Conservation (phyloP, 805 yeast species). For the Barnettozyma populi region DNA sequence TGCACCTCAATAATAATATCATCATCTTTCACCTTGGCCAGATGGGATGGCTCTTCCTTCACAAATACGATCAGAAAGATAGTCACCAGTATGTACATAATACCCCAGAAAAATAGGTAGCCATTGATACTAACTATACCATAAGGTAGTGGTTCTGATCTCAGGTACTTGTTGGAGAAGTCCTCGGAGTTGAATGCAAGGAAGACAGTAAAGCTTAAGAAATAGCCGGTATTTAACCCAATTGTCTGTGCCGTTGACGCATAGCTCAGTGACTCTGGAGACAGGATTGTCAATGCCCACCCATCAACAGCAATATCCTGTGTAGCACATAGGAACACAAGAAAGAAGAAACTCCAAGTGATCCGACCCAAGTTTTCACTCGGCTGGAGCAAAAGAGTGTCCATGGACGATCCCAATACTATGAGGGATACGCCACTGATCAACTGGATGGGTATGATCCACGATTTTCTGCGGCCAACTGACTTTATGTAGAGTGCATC, state of each 20-base stretch:
- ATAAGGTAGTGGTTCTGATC: constrained; percentile 50
- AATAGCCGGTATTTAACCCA: constrained; percentile 91
- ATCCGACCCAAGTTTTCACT: constrained; percentile 45
- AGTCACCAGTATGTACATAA: constrained; percentile 64
- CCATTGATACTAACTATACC: constrained; percentile 72
- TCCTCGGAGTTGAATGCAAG: constrained; percentile 88
- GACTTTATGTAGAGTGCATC: constrained; percentile 70
- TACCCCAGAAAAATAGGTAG: constrained; percentile 76
- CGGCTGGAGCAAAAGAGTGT: constrained; percentile 44
- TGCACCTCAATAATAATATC: constrained; percentile 4
- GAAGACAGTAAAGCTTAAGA: constrained; percentile 85
- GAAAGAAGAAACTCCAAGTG: constrained; percentile 65
- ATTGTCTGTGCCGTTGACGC: constrained; percentile 98
- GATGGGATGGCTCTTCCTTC: constrained; percentile 65
- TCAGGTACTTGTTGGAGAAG: constrained; percentile 80
- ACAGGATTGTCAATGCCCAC: constrained; percentile 90
- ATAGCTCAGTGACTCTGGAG: constrained; percentile 72
- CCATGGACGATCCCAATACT: constrained; percentile 55
- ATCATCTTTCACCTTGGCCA: constrained; percentile 16
- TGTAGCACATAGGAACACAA: constrained; percentile 89
- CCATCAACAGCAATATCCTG: constrained; percentile 99
- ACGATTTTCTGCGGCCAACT: constrained; percentile 80
- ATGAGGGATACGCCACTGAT: constrained; percentile 69
- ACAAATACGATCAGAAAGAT: constrained; percentile 50
- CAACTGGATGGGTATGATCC: constrained; percentile 92